phyloP scores from a whole-genome alignment of 306 rosid species.

The Fragaria vesca region DNA sequence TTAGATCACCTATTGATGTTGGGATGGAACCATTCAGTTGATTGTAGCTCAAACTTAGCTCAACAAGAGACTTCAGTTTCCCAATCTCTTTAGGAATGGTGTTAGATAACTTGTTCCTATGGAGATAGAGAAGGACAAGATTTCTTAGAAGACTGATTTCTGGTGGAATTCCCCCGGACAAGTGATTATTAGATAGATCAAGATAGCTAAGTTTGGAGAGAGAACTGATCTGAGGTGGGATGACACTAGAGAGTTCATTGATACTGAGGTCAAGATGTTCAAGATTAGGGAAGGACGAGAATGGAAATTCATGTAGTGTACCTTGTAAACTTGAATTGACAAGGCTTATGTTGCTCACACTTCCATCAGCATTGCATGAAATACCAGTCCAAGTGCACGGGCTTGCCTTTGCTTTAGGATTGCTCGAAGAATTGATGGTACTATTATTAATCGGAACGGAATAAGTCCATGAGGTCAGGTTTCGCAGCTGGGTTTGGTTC shows the following conservation, averaged over 20 bases:
- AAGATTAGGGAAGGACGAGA: conserved; percentile 20
- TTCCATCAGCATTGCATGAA: conserved; percentile 16
- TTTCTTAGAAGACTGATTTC: conserved; percentile 12
- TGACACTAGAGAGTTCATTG: conserved; percentile 13
- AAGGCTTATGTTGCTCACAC: conserved; percentile 20
- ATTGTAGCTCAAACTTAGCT: too few species aligned
- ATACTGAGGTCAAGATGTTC: conserved; percentile 22
- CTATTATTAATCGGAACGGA: too few species aligned
- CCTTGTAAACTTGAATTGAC: conserved; percentile 16
- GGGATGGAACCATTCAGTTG: too few species aligned
- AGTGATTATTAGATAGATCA: conserved; percentile 25
- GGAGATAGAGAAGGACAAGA: background rate
- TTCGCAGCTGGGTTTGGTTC: too few species aligned
- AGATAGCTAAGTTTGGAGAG: conserved; percentile 26
- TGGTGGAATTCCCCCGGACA: conserved; percentile 18
- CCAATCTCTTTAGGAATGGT: too few species aligned
- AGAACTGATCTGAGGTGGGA: conserved; percentile 23
- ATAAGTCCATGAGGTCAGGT: too few species aligned
- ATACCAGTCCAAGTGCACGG: conserved; percentile 22
- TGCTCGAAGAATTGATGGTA: too few species aligned
- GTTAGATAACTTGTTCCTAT: too few species aligned
- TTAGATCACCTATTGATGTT: too few species aligned
- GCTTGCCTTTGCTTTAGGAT: too few species aligned
- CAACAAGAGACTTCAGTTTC: too few species aligned
- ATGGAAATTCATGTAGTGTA: conserved; percentile 19